Evolutionary conservation across 2,329 filamentous ascomycete genomes (phyloP).

Genomic region (Rhynchosporium agropyri): DNA sequence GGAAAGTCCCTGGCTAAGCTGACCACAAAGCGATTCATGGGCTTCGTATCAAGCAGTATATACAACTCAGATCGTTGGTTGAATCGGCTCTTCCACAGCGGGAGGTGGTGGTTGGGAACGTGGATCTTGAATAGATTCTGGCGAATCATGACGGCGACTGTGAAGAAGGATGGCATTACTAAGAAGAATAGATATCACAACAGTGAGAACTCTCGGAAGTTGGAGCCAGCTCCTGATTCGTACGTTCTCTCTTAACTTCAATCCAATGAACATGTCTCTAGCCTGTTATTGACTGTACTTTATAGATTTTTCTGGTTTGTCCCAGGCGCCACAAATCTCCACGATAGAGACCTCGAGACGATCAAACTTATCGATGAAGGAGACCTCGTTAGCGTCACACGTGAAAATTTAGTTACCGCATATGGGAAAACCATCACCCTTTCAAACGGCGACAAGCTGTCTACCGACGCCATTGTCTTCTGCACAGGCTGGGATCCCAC

Average conservation of each 20-base stretch:
- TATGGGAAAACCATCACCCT: slow-evolving; percentile 40
- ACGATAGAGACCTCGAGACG: slow-evolving; percentile 21
- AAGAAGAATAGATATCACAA: slow-evolving; percentile 19
- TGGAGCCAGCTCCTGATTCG: slow-evolving; percentile 19
- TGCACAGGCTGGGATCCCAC: slow-evolving; percentile 58
- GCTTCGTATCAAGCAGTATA: slow-evolving; percentile 12
- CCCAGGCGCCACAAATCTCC: slow-evolving; percentile 20
- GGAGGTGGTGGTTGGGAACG: slow-evolving; percentile 20
- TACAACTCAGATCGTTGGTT: slow-evolving; percentile 21
- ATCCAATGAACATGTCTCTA: too few relatives aligned
- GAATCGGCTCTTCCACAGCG: slow-evolving; percentile 23
- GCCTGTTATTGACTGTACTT: not conserved
- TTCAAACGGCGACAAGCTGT: slow-evolving; percentile 49
- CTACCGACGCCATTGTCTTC: slow-evolving; percentile 55
- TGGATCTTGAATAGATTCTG: slow-evolving; percentile 24
- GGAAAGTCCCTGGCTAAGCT: slow-evolving; percentile 16
- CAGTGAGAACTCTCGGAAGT: slow-evolving; percentile 20
- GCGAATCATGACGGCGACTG: slow-evolving; percentile 13
- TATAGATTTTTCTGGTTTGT: slow-evolving; percentile 23
- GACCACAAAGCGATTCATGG: slow-evolving; percentile 13
- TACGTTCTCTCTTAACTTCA: not conserved
- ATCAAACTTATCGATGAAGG: slow-evolving; percentile 22
- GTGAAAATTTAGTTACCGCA: slow-evolving; percentile 13
- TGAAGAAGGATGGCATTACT: slow-evolving; percentile 1
- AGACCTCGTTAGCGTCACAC: slow-evolving; percentile 18